Conservation (phyloP, 768 basidiomycete genomes). For the Boletus rubroflammeus region DNA sequence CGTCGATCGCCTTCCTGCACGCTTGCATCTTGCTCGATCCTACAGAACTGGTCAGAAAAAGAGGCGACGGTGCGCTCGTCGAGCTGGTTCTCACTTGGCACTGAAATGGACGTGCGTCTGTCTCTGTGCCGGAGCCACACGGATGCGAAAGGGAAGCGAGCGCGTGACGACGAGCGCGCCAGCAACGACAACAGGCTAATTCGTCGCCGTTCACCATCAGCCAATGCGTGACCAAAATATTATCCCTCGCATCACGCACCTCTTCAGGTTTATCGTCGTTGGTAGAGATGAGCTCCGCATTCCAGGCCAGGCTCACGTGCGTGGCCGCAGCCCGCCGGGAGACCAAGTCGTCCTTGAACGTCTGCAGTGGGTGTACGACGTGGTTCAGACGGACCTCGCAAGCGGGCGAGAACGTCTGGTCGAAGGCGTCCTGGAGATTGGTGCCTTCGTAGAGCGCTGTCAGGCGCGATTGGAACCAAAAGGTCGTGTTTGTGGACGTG, state of each 20-base stretch:
- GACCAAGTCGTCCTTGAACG: constrained; percentile 28
- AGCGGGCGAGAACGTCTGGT: constrained; percentile 30
- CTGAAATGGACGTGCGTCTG: constrained; percentile 36
- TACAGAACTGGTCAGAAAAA: not conserved
- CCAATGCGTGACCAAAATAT: not conserved
- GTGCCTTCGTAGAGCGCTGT: constrained; percentile 26
- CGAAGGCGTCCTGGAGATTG: constrained; percentile 20
- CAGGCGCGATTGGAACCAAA: constrained; percentile 33
- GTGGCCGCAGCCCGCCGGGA: constrained; percentile 17
- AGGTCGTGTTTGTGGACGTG: constrained; percentile 1
- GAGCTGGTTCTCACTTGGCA: constrained; percentile 32
- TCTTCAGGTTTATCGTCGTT: constrained; percentile 18
- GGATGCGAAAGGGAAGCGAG: constrained; percentile 38
- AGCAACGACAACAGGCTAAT: constrained; percentile 36
- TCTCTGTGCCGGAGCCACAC: constrained; percentile 37
- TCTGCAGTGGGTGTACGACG: constrained; percentile 15
- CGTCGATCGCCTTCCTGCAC: constrained; percentile 18
- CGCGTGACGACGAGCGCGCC: constrained; percentile 40
- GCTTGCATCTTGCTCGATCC: constrained; percentile 24
- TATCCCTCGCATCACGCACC: constrained; percentile 10
- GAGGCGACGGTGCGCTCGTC: not conserved
- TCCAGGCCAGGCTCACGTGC: constrained; percentile 33
- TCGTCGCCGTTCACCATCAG: not conserved
- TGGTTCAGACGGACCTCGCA: constrained; percentile 37
- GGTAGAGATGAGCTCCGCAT: constrained; percentile 30